phyloP scores from a whole-genome alignment of 139 green algal genomes.

The Chlamydomonas sphaeroides region DNA sequence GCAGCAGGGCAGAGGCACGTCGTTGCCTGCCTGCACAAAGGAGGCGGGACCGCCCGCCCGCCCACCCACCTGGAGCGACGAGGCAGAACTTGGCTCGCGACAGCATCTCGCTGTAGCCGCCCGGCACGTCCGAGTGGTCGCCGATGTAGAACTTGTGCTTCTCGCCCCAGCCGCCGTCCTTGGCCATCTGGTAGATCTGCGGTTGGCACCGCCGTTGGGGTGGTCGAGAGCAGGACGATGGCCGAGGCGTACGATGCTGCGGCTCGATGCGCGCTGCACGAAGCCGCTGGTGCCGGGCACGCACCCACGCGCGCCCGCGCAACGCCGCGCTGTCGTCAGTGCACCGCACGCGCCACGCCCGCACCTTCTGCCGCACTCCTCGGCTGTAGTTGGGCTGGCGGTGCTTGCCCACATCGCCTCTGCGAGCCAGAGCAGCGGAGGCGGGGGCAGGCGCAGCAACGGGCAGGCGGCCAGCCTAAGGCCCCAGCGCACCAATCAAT shows the following conservation, averaged over 20 bases:
- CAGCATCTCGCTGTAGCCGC: constrained; percentile 41
- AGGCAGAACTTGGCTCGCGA: constrained; percentile 47
- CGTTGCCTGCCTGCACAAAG: background rate
- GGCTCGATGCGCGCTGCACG: too few relatives aligned
- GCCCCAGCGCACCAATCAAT: too few relatives aligned
- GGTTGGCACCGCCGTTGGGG: background rate
- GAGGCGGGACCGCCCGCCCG: background rate
- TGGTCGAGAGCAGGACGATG: too few relatives aligned
- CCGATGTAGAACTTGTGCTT: constrained; percentile 36
- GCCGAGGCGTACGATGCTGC: too few relatives aligned
- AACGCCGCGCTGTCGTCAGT: too few relatives aligned
- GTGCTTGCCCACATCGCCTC: constrained; percentile 48
- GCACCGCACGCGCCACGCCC: background rate
- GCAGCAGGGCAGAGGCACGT: background rate
- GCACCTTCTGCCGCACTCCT: constrained; percentile 47
- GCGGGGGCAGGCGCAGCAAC: too few relatives aligned
- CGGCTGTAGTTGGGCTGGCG: constrained; percentile 49
- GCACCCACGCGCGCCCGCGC: too few relatives aligned
- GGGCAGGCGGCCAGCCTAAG: too few relatives aligned
- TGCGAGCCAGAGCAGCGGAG: background rate
- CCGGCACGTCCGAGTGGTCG: constrained; percentile 5
- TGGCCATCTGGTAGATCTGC: constrained; percentile 18
- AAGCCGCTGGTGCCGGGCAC: too few relatives aligned
- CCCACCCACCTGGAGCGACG: constrained; percentile 41
- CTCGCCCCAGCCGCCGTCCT: constrained; percentile 8